A percentile compares a stretch with the other conserved stretches of the same genome.
These are phyloP conservation scores for Mycena chlorophos DNA, from an alignment of 768 basidiomycete genomes.

Conservation along the genomic window DNA sequence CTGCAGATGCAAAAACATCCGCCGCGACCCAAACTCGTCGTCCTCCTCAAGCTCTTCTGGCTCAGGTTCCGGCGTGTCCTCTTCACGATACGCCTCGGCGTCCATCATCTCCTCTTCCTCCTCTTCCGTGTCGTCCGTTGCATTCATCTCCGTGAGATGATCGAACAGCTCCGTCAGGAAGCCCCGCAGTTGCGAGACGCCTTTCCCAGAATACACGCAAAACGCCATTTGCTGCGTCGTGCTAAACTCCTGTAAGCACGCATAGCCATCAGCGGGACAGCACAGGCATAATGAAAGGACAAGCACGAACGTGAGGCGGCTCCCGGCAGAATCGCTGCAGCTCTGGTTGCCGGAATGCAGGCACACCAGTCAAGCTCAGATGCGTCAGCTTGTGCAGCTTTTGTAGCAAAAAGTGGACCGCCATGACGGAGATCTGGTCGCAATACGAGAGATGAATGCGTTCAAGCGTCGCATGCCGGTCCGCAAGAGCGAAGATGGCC, in stretches of 20 bases:
- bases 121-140: constrained; percentile 68
- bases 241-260: constrained; percentile 87
- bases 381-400: constrained; percentile 91
- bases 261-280: constrained; percentile 4
- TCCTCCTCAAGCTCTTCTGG: constrained; percentile 32
- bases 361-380: constrained; percentile 95
- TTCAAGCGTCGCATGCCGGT: constrained; percentile 84
- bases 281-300: neutral
- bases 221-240: constrained; percentile 85
- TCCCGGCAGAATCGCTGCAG: constrained; percentile 88
- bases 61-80: constrained; percentile 49
- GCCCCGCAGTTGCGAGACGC: constrained; percentile 77
- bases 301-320: constrained; percentile 80
- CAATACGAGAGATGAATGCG: constrained; percentile 97
- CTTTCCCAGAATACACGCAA: constrained; percentile 95
- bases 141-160: constrained; percentile 71
- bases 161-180: constrained; percentile 78
- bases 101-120: constrained; percentile 59
- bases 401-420: constrained; percentile 86
- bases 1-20: constrained; percentile 28
- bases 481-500: constrained; percentile 84
- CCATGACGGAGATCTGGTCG: constrained; percentile 89
- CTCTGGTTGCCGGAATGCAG: constrained; percentile 81
- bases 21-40: constrained; percentile 33
- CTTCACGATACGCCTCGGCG: constrained; percentile 48